phyloP scores from a whole-genome alignment of 1,139 yeast species.

The Hyphopichia wangnamkhiaoensis region DNA sequence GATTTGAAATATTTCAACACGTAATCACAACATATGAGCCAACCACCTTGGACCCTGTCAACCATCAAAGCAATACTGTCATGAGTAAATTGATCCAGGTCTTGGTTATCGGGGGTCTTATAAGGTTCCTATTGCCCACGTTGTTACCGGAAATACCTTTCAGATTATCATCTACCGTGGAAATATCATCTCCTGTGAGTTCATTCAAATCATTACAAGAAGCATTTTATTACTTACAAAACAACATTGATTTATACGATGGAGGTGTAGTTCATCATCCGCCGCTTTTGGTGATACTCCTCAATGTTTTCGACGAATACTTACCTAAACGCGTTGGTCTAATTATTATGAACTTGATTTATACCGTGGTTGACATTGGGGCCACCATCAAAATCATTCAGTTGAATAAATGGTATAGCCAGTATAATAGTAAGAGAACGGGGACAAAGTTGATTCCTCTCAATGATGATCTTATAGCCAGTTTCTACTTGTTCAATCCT shows the following conservation, averaged over 20 bases:
- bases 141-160: constrained; percentile 32
- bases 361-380: constrained; percentile 41
- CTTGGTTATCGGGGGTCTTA: constrained; percentile 29
- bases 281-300: constrained; percentile 62
- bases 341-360: constrained; percentile 33
- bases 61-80: constrained; percentile 2
- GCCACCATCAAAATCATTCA: constrained; percentile 44
- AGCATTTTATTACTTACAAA: constrained; percentile 69
- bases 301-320: constrained; percentile 38
- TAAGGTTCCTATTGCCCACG: constrained; percentile 35
- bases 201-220: constrained; percentile 72
- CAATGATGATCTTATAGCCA: constrained; percentile 49
- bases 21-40: background rate
- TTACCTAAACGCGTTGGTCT: constrained; percentile 21
- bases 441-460: constrained; percentile 22
- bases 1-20: background rate
- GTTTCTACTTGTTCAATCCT: constrained; percentile 80
- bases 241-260: constrained; percentile 66
- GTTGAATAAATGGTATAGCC: constrained; percentile 40
- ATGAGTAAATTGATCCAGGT: constrained; percentile 27
- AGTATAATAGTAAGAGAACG: constrained; percentile 23
- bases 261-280: constrained; percentile 90
- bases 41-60: background rate
- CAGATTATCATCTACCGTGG: constrained; percentile 47
- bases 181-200: constrained; percentile 77